Percentiles rank a stretch among this genome's conserved stretches.
phyloP scores from a whole-genome alignment of 2,329 filamentous ascomycete genomes.

The Sordariomycetes sp. region DNA sequence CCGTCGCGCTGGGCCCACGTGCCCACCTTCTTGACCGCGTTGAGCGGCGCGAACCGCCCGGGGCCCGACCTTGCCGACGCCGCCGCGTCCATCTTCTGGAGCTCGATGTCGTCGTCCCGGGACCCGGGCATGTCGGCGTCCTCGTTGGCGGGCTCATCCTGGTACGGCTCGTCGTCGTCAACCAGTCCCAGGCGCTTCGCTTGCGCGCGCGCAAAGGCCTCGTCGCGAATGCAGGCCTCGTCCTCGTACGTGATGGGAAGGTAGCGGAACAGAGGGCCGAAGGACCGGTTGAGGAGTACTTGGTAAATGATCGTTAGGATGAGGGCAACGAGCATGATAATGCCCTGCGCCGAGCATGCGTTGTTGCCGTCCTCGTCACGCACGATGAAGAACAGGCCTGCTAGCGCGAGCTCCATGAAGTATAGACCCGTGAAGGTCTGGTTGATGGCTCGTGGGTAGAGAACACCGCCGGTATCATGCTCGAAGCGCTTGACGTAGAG shows the following conservation, averaged over 20 bases:
- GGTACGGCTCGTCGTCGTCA: conserved; percentile 29
- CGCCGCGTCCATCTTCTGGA: conserved; percentile 18
- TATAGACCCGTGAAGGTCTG: conserved; percentile 93
- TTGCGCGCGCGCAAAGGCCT: conserved; percentile 75
- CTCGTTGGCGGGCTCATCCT: conserved; percentile 23
- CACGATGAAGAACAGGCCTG: conserved; percentile 81
- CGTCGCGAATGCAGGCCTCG: conserved; percentile 82
- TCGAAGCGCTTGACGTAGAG: conserved; percentile 87
- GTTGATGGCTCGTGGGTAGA: conserved; percentile 89
- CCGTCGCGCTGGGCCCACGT: conserved; percentile 26
- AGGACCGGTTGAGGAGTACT: conserved; percentile 68
- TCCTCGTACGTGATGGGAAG: conserved; percentile 93
- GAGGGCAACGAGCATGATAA: conserved; percentile 70
- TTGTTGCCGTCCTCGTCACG: conserved; percentile 39
- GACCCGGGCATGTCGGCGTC: conserved; percentile 14
- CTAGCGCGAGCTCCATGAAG: conserved; percentile 82
- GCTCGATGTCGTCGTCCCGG: conserved; percentile 20
- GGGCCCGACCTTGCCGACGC: conserved; percentile 15
- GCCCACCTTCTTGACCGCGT: conserved; percentile 35
- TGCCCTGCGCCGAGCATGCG: conserved; percentile 64
- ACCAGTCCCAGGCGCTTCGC: conserved; percentile 55
- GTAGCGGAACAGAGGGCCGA: conserved; percentile 77
- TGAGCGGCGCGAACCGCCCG: conserved; percentile 23
- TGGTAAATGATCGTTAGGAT: conserved; percentile 70
- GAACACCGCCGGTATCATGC: conserved; percentile 80